These are phyloP conservation scores for Tolypocladium paradoxum DNA, from an alignment of 2,329 filamentous ascomycete species.

Conservation along the genomic window DNA sequence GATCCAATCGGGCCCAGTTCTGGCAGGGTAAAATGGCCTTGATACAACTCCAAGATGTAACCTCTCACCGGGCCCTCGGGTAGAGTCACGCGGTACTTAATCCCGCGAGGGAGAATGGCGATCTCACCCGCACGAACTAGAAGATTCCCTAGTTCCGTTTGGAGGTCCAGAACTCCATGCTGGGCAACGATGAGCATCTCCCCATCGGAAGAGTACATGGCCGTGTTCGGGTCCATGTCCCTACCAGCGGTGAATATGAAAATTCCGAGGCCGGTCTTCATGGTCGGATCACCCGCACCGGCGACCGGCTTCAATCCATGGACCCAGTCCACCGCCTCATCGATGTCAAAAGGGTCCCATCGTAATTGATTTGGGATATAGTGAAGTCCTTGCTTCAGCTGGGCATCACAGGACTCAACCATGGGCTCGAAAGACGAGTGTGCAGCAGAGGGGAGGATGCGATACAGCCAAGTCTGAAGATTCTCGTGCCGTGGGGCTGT, in stretches of 20 bases:
- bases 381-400: conserved; percentile 10
- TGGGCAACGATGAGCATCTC: conserved; percentile 70
- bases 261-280: conserved; percentile 74
- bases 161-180: conserved; percentile 62
- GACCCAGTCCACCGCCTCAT: conserved; percentile 46
- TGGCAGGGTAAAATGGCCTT: conserved; percentile 60
- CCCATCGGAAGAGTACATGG: conserved; percentile 77
- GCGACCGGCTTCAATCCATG: conserved; percentile 58
- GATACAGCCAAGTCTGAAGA: conserved; percentile 62
- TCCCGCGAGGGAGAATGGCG: conserved; percentile 61
- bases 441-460: conserved; percentile 53
- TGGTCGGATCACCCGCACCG: conserved; percentile 66
- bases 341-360: conserved; percentile 72
- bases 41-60: conserved; percentile 66
- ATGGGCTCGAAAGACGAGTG: conserved; percentile 45
- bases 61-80: conserved; percentile 52
- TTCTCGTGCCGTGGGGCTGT: conserved; percentile 56
- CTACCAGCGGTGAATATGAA: conserved; percentile 70
- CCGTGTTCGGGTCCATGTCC: conserved; percentile 62
- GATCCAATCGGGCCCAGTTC: conserved; percentile 65
- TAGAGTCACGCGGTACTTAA: conserved; percentile 63
- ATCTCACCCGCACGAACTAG: conserved; percentile 70
- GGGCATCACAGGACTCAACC: conserved; percentile 10
- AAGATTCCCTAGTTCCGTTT: conserved; percentile 65
- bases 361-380: conserved; percentile 64